A percentile compares a stretch with the other conserved stretches of the same genome.
Conservation (phyloP, 495 filamentous ascomycete genomes). For the Venustampulla echinocandica region DNA sequence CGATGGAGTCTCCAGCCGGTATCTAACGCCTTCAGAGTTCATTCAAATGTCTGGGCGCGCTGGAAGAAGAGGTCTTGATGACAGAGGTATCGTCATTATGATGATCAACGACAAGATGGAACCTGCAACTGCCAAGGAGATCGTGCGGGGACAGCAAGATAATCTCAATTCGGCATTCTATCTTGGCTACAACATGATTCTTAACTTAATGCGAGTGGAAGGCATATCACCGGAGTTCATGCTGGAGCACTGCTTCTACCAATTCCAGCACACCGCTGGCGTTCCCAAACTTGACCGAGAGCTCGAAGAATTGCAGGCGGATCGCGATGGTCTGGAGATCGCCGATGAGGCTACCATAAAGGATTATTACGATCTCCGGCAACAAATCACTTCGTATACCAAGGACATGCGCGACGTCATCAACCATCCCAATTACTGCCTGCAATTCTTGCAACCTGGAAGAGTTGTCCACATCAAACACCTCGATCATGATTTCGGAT, state of each 20-base stretch:
- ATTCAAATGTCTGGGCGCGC: conserved; percentile 98
- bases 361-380: conserved; percentile 81
- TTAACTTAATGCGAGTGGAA: conserved; percentile 92
- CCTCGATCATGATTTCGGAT: conserved; percentile 76
- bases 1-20: conserved; percentile 72
- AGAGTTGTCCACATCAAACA: conserved; percentile 77
- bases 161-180: conserved; percentile 96
- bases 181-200: conserved; percentile 98
- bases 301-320: conserved; percentile 60
- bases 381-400: conserved; percentile 70
- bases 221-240: conserved; percentile 95
- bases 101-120: conserved; percentile 98
- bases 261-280: conserved; percentile 90
- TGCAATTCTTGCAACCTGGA: conserved; percentile 72
- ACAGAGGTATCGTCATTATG: conserved; percentile 98
- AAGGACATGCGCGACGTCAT: conserved; percentile 84
- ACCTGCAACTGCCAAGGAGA: conserved; percentile 82
- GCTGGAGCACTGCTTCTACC: conserved; percentile 93
- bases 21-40: conserved; percentile 92
- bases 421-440: conserved; percentile 75
- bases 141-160: conserved; percentile 93
- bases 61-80: conserved; percentile 92
- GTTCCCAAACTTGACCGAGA: conserved; percentile 76
- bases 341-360: conserved; percentile 77
- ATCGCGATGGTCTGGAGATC: conserved; percentile 64